Percentiles rank a stretch among this genome's conserved stretches.
These are phyloP conservation scores for Apophysomyces trapeziformis DNA, from an alignment of 371 early-diverging fungal genomes.

Conservation along the genomic window DNA sequence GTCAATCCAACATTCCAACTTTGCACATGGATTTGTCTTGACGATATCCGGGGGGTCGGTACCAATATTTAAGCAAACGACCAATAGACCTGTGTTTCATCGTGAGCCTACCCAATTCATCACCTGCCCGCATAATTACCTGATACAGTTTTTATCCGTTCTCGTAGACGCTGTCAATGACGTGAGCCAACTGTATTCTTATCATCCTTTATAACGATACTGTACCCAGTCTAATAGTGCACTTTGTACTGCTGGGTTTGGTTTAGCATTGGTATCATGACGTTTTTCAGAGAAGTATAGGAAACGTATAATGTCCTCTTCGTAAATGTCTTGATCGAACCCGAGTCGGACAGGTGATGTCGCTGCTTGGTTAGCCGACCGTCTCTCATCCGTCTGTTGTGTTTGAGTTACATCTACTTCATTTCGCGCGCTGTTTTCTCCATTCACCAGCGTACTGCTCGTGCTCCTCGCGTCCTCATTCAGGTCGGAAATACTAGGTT, in stretches of 20 bases:
- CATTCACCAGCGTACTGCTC: constrained; percentile 64
- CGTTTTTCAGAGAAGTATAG: constrained; percentile 66
- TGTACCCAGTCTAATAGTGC: constrained; percentile 52
- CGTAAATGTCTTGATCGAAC: constrained; percentile 59
- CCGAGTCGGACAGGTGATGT: constrained; percentile 52
- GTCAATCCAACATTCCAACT: constrained; percentile 95
- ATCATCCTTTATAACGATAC: background rate
- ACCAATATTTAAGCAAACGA: constrained; percentile 95
- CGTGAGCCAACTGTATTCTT: constrained; percentile 3
- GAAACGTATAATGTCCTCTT: constrained; percentile 61
- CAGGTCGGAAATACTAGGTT: constrained; percentile 23
- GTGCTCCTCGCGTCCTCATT: constrained; percentile 64
- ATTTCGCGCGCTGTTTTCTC: constrained; percentile 41
- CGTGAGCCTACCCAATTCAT: background rate
- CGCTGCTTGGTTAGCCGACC: background rate
- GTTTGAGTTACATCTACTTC: constrained; percentile 30
- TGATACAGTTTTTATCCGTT: constrained; percentile 56
- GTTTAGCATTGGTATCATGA: constrained; percentile 54
- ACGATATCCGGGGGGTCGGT: constrained; percentile 95
- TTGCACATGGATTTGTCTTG: constrained; percentile 88
- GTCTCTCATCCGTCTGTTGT: constrained; percentile 12
- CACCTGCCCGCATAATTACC: constrained; percentile 26
- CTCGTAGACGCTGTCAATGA: constrained; percentile 41
- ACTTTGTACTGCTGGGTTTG: constrained; percentile 20
- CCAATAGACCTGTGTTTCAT: constrained; percentile 58